Evolutionary conservation across 768 basidiomycete species (phyloP).

Genomic region (Leucocoprinus leucothites): DNA sequence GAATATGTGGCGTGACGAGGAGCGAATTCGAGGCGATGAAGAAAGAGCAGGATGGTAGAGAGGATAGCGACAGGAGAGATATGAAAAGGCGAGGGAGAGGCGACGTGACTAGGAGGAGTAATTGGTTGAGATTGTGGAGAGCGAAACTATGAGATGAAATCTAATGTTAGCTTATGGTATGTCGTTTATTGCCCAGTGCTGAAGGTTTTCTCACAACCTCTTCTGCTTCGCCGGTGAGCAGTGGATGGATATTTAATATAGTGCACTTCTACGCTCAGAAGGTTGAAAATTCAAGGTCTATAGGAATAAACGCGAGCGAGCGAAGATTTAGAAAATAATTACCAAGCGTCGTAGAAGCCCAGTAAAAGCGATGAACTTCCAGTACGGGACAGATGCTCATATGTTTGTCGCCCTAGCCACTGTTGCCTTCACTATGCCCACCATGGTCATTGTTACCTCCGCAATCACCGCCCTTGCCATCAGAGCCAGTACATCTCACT

Average conservation of each 20-base stretch:
- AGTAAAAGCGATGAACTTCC: too few species aligned
- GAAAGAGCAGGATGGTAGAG: constrained; percentile 13
- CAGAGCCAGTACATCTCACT: too few species aligned
- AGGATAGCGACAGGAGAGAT: constrained; percentile 8
- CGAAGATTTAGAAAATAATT: too few species aligned
- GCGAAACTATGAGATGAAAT: constrained; percentile 10
- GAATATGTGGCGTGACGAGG: constrained; percentile 21
- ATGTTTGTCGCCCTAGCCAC: too few species aligned
- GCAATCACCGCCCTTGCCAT: neutral
- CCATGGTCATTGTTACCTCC: neutral
- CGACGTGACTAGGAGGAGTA: constrained; percentile 2
- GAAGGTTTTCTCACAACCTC: neutral
- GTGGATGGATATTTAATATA: neutral
- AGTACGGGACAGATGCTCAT: too few species aligned
- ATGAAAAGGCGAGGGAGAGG: neutral
- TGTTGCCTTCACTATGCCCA: neutral
- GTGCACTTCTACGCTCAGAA: too few species aligned
- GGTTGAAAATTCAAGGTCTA: too few species aligned
- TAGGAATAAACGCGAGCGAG: too few species aligned
- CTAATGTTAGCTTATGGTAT: neutral
- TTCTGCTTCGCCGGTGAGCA: neutral
- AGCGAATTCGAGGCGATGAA: constrained; percentile 14
- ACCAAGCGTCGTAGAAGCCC: neutral
- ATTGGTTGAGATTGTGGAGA: constrained; percentile 6
- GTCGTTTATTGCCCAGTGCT: neutral